Base-by-base conservation (phyloP, 75 land plant genomes). In the Cryptomeria japonica region DNA sequence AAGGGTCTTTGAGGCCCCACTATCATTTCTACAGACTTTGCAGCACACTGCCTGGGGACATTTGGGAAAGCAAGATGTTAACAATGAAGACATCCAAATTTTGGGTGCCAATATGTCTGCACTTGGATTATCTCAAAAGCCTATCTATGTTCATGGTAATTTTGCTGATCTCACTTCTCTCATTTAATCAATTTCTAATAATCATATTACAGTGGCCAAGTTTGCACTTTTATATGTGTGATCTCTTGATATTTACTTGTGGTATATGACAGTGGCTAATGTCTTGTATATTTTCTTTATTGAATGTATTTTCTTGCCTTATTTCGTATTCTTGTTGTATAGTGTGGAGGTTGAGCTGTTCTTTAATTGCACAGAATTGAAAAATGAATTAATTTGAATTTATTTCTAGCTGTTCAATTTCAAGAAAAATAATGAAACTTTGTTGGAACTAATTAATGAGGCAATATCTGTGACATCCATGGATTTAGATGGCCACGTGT, bases 81-180 rank as follows among this genome's bases (percentile, higher is more conserved):
- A 83, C 46, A 88, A 87, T 80, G 94, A 83, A 64, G 95, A 95
- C 73, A 91, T 96, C 55, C 95, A 97, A 84, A 88, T 98, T 86
- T 83, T 98, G 70, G 99, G 99, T 84, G 99, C 99, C 41, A 98
- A 98, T 86, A 97, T 98, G 99, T 98, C 99, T 87, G 99, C 99
- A 41, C 96, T 98, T 79, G 99, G 99, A 10, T 89, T 98, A 68
- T 98, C 99, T 34, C 99, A 98, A 92, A 98, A 95, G 86, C 99
- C 99, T n/a, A 98, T 98, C 79, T 98, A 98, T 90, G 86, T 91
- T 34, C 88, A 95, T 1, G 87, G 94, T 95, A 53, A 90, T 44
- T 19, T 78, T 36, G 84, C 87, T 77, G 77, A 3, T 89, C 76
- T 42, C 31, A 42, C 34, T n/a, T 82, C 84, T 46, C 4, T 82